phyloP scores from a whole-genome alignment of 352 stramenopile species.

The Globisporangium camurandrum region DNA sequence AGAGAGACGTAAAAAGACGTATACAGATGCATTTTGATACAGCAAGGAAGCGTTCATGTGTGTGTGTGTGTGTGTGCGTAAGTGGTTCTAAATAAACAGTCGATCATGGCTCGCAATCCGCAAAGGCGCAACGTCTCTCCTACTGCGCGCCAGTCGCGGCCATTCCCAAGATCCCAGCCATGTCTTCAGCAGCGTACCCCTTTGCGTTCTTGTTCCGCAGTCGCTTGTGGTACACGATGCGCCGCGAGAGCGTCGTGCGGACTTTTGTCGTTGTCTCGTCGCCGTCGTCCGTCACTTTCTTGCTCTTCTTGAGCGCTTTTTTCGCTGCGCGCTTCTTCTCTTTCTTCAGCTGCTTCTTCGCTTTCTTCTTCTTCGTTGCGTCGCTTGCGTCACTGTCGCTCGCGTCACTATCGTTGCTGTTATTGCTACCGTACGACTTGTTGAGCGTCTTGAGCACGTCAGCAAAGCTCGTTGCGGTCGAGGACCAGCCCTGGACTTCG shows the following conservation, averaged over 20 bases:
- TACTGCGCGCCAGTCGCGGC: constrained; percentile 26
- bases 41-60: not conserved
- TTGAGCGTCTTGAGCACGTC: constrained; percentile 83
- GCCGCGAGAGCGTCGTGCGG: constrained; percentile 42
- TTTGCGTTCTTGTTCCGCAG: constrained; percentile 85
- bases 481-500: constrained; percentile 83
- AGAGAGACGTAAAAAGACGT: too few species aligned
- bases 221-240: constrained; percentile 76
- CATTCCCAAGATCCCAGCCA: constrained; percentile 81
- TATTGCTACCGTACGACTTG: constrained; percentile 60
- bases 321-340: constrained; percentile 51
- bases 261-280: too few species aligned
- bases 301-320: constrained; percentile 43
- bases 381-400: constrained; percentile 20
- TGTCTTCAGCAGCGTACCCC: constrained; percentile 70
- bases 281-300: constrained; percentile 42
- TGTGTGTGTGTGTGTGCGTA: not conserved
- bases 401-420: constrained; percentile 24
- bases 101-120: not conserved
- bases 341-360: constrained; percentile 50
- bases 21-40: too few species aligned
- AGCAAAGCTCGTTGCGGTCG: constrained; percentile 69
- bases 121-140: not conserved
- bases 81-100: too few species aligned
- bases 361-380: constrained; percentile 38